Evolutionary conservation across 78 protist genomes (phyloP).

Genomic region (Bigelowiella natans): DNA sequence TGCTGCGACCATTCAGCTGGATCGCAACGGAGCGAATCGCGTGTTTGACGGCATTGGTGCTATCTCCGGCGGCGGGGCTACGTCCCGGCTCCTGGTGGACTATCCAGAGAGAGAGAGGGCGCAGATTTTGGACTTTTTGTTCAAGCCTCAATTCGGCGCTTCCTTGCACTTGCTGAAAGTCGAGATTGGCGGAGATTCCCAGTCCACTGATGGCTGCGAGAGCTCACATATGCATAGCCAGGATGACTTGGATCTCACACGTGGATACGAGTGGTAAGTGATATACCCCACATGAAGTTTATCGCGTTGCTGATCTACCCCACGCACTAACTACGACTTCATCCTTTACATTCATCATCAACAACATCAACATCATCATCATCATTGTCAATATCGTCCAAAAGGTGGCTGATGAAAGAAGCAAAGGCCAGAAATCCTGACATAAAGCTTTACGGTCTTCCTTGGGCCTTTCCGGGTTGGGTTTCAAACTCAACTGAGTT

Average conservation of each 20-base stretch:
- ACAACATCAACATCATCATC: no score
- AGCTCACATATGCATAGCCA: conserved; percentile 29
- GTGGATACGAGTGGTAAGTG: no score
- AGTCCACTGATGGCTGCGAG: conserved; percentile 38
- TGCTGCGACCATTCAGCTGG: no score
- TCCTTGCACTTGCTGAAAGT: conserved; percentile 20
- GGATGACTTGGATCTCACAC: not conserved
- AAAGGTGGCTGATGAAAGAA: no score
- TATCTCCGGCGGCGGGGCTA: conserved; percentile 30
- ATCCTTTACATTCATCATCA: no score
- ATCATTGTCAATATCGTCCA: no score
- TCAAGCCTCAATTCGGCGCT: conserved; percentile 34
- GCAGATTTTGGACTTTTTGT: conserved; percentile 25
- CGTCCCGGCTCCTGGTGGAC: conserved; percentile 15
- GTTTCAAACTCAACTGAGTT: not conserved
- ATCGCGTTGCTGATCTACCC: no score
- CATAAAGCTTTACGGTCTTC: not conserved
- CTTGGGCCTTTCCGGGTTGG: not conserved
- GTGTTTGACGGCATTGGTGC: not conserved
- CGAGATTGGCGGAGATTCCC: conserved; percentile 44
- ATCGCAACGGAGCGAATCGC: no score
- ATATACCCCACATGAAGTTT: no score
- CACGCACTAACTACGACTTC: no score
- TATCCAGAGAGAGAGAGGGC: conserved; percentile 23
- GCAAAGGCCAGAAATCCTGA: not conserved